Base-by-base conservation (phyloP, 345 rosid genomes). In the Triadica sebifera region DNA sequence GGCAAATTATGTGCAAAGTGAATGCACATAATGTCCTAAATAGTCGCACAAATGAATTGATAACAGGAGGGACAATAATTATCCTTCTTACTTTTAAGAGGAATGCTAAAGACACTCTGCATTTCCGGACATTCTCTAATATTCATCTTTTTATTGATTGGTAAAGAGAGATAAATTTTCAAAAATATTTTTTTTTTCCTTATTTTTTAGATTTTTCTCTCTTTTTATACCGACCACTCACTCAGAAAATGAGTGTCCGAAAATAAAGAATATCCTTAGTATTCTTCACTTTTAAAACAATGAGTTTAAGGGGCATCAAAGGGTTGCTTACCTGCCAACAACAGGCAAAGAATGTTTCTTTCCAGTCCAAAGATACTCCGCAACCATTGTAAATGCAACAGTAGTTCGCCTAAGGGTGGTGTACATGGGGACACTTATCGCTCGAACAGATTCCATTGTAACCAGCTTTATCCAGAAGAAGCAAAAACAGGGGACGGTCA, bases 401-500 rank as follows among this genome's bases (percentile, higher is more conserved):
- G 82, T 71, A 66, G 82, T 80, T 41, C 82, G 50, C 55, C 82
- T 75, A 24, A 80, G 68, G 12, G 82, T 71, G 43, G 79, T 71
- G 39, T 75, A 75, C 82, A 79, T 80, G 41, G 82, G 82, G 25
- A 79, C 76, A 61, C 67, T 80, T 39, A 75, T 75, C 52, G 65
- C 70, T 71, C 82, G 82, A 22, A 80, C 76, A 41, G 77, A 60
- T 61, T 80, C 82, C 82, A 75, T 80, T 47, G 82, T 71, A 5
- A 80, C 74, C 67, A 80, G 74, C 79, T 80, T 46, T 17, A 69
- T 51, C 4, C 5, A 70, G 47, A 59, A 39, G 5, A 67, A 12
- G 47, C 6, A 3, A 45, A 61, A 12, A 5, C 10, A 38, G 20
- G 46, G 75, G 15, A 70, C 0, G 6, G 41, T 34, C n/a, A 47